Evolutionary conservation across 352 stramenopile species (phyloP).

Genomic region (Phytophthora constricta): DNA sequence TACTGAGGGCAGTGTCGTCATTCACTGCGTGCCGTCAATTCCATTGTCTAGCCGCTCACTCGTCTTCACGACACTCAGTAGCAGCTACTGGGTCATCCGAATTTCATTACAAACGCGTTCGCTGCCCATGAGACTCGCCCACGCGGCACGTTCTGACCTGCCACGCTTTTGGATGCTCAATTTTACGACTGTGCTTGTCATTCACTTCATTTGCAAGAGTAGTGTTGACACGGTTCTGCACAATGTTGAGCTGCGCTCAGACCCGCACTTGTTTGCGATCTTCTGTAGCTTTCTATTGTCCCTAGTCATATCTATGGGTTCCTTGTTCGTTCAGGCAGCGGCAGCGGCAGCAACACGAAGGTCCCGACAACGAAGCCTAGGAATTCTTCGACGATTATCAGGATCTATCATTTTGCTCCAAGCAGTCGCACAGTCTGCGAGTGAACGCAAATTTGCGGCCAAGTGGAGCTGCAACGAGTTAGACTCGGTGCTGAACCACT

Average conservation of each 20-base stretch:
- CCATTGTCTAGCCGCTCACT: constrained; percentile 39
- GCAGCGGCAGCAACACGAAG: constrained; percentile 14
- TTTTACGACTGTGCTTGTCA: constrained; percentile 17
- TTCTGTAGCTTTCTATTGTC: constrained; percentile 37
- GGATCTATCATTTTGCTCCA: constrained; percentile 4
- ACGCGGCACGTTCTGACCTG: constrained; percentile 30
- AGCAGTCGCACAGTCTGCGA: constrained; percentile 9
- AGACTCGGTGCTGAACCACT: constrained; percentile 40
- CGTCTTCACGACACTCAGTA: constrained; percentile 44
- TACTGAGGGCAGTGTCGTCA: constrained; percentile 39
- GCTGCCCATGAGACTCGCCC: constrained; percentile 32
- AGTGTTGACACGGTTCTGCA: constrained; percentile 29
- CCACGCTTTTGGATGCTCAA: constrained; percentile 35
- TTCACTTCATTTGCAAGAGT: constrained; percentile 43
- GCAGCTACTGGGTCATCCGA: constrained; percentile 47
- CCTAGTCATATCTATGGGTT: constrained; percentile 33
- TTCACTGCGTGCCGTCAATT: constrained; percentile 42
- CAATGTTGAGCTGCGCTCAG: constrained; percentile 39
- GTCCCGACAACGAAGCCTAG: background rate
- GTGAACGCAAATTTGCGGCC: constrained; percentile 30
- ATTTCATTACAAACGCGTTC: constrained; percentile 42
- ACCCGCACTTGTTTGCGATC: constrained; percentile 52
- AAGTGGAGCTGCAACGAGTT: constrained; percentile 31
- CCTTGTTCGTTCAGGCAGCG: constrained; percentile 31
- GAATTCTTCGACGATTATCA: background rate